Base-by-base conservation (phyloP, 495 filamentous ascomycete genomes). In the Penicillium argentinense region DNA sequence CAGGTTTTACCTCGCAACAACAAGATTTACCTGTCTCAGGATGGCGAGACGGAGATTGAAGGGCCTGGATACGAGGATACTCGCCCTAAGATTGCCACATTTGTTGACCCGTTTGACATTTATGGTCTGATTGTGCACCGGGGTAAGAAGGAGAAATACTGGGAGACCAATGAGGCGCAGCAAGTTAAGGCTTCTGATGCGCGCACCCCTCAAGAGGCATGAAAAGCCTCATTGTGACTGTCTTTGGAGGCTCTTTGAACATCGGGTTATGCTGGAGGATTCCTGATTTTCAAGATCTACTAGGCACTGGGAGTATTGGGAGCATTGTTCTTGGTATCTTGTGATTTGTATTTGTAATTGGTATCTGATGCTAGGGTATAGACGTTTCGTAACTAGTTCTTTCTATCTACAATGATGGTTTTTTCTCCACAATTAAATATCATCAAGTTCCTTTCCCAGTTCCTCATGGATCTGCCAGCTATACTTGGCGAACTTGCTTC, bases 101-200 rank as follows among this genome's bases (percentile, higher is more conserved):
- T 88, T 7, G 3, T 88, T 9, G 85, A 89, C 60, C 85, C 85
- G 3, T 86, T 89, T 63, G 82, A 87, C 53, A 18, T 88, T 6
- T 53, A 56, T n/a, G 84, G 84, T 2, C 59, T 86, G 49, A 56
- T 81, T 27, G 71, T 55, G 47, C 73, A 75, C 5, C 72, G 57
- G 45, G 75, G 77, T 24, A 74, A 75, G 57, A 49, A 72, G 39
- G 63, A 63, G 24, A 72, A 65, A 27, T 85, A 79, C 54, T 85
- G 82, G 81, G 80, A 85, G 49, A 25, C 24, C 2, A 32, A n/a
- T n/a, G 11, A 25, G 12, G n/a, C 29, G n/a, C 29, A 45, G 13
- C 40, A 44, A 4, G 19, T n/a, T n/a, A n/a, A 21, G 33, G 13
- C 29, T 1, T 11, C 21, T 17, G 18, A 27, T 16, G 2, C 37